Evolutionary conservation across 805 yeast species (phyloP), one percentile per base, ranked within the genome.

Genomic region (Pichia membranifaciens): DNA sequence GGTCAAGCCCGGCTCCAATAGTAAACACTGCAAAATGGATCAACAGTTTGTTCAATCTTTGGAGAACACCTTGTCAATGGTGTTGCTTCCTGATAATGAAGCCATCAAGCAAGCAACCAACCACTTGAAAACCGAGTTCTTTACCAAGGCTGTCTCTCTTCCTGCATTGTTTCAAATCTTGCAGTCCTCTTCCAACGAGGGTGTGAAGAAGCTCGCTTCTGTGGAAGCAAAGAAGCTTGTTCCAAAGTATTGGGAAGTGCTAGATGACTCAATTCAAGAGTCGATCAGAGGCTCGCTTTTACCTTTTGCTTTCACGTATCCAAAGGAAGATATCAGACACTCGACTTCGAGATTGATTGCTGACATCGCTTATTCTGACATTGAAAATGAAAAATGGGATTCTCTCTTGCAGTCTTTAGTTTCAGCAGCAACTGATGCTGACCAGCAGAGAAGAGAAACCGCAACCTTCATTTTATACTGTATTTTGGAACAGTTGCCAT

Each of bases 191-290:
- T 68, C 74, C 36, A 82, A 82, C 58, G 83, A 78, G 54, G 86
- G 85, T 58, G 64, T 90, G 57, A 84, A 87, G 60, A 96, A 89
- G 67, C 74, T 93, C 52, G 95, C 97, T n/a, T 95, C 96, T 52
- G 96, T 93, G 53, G 99, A 93, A 71, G 88, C 90, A 36, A 81
- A 96, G 69, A 93, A 93, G 67, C 77, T 85, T 61, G 79, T 90
- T 35, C 61, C 74, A 45, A 72, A 75, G 54, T 81, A 80, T 60
- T 93, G 98, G 98, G 72, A 67, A 35, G 54, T 58, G 5, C 67
- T 75, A 37, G 76, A 74, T 55, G 78, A 65, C 20, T 52, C 71
- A 7, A 61, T 76, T 46, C 81, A 82, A 67, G 70, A 73, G 37
- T 74, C 75, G 48, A 81, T 93, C 62, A 81, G 87, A 62, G 72